Base-by-base conservation (phyloP, 1,284 basidiomycete genomes). In the Sparassis latifolia region DNA sequence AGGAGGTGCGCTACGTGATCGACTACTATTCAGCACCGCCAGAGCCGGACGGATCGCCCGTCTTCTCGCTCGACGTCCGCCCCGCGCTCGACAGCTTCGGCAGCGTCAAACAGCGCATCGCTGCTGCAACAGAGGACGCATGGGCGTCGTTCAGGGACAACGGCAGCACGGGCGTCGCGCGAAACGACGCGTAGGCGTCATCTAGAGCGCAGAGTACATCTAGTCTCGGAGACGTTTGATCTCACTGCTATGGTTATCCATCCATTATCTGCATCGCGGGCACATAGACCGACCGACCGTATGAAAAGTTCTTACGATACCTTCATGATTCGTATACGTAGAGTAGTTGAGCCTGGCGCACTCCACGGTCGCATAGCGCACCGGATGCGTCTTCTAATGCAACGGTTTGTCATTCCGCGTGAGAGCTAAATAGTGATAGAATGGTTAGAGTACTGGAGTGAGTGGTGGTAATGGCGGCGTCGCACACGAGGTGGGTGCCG, bases 21-120 rank as follows among this genome's bases (percentile, higher is more conserved):
- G 94, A 97, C 74, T 97, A 97, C 70, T 97, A 97, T 69, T 88
- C 89, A 47, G 92, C 90, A 0, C 88, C 91, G 2, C 80, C 84
- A 1, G 85, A 94, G 54, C 76, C 81, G 31, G 86, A 95, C 58
- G 94, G 93, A 10, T 89, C 87, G 48, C 92, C 93, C 30, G 91
- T 92, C 10, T 97, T 97, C 69, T 86, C 86, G 4, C 77, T 97
- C 33, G 95, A 97, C 64, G 94, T 97, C 6, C 82, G 92, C 20
- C 92, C 92, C 0, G 92, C 92, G 0, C 68, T 96, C 46, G 92
- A 96, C 67, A 89, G 75, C 61, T 72, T 92, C 45, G 76, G 78
- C 39, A 89, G 86, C 63, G 60, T 90, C 52, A 83, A 78, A 62
- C 79, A 88, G 67, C 76, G 91, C 28, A 78, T 92, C 48, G 65